Percentiles rank a stretch among this genome's conserved stretches.
These are phyloP conservation scores for Phytopythium aichiense DNA, from an alignment of 352 stramenopile species.

Conservation along the genomic window DNA sequence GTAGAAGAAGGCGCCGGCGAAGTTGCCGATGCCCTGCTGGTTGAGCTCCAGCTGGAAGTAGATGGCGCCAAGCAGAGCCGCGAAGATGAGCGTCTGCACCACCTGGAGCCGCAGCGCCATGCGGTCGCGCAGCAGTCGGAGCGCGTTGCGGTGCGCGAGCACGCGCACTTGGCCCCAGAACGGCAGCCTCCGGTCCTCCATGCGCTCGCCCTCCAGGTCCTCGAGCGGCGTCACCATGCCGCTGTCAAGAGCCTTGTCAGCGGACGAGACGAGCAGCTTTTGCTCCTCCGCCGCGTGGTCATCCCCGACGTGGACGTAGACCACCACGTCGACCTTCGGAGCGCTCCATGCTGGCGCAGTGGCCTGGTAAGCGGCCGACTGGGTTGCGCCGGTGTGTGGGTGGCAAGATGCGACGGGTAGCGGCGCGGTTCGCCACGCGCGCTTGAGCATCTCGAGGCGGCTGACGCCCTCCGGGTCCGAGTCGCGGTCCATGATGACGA, in stretches of 20 bases:
- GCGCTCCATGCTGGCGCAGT: background rate
- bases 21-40: constrained; percentile 44
- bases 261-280: background rate
- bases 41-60: constrained; percentile 43
- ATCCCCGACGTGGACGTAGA: constrained; percentile 17
- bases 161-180: constrained; percentile 35
- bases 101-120: constrained; percentile 28
- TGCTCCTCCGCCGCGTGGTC: constrained; percentile 4
- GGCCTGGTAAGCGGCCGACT: background rate
- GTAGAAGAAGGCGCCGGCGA: constrained; percentile 54
- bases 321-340: constrained; percentile 5
- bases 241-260: background rate
- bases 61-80: constrained; percentile 38
- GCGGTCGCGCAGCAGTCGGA: constrained; percentile 41
- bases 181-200: constrained; percentile 22
- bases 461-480: constrained; percentile 22
- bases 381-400: background rate
- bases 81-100: constrained; percentile 35
- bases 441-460: constrained; percentile 11
- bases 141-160: constrained; percentile 33
- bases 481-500: constrained; percentile 42
- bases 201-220: background rate
- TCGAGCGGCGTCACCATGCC: background rate
- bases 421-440: constrained; percentile 5
- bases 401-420: background rate